Percentiles rank a stretch among this genome's conserved stretches.
phyloP scores from a whole-genome alignment of 164 flowering plant genomes.

The Taxillus chinensis region DNA sequence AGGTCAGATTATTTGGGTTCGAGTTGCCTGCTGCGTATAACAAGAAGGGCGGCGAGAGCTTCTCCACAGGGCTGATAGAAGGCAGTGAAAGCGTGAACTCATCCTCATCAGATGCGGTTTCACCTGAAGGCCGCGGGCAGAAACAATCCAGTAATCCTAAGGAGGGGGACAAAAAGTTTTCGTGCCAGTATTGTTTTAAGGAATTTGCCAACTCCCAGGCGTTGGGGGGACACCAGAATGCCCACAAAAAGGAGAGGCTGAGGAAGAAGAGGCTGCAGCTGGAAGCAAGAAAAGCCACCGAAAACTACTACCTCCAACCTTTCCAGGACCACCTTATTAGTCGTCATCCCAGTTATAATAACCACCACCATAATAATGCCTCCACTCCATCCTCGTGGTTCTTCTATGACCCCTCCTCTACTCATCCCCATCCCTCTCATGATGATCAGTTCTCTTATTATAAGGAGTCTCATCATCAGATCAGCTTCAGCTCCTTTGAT shows the following conservation, averaged over 20 bases:
- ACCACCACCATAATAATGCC: no score
- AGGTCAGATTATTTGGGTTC: conserved; percentile 61
- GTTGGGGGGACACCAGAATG: conserved; percentile 96
- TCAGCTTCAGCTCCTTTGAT: conserved; percentile 39
- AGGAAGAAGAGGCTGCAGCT: conserved; percentile 75
- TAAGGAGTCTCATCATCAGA: conserved; percentile 40
- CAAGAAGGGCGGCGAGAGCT: conserved; percentile 8
- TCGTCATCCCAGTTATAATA: neutral
- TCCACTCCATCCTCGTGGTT: conserved; percentile 12
- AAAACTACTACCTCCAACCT: conserved; percentile 57
- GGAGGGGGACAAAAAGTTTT: conserved; percentile 43
- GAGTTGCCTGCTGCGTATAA: conserved; percentile 34
- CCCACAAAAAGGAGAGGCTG: conserved; percentile 90
- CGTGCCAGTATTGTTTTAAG: conserved; percentile 76
- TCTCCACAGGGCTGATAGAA: conserved; percentile 11
- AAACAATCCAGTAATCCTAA: conserved; percentile 1
- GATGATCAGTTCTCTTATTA: conserved; percentile 24
- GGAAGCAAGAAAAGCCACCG: conserved; percentile 65
- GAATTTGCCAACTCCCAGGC: conserved; percentile 87
- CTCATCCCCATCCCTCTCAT: neutral
- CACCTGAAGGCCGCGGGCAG: conserved; percentile 11
- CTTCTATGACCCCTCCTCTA: conserved; percentile 31
- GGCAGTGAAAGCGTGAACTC: conserved; percentile 59
- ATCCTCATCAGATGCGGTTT: conserved; percentile 19
- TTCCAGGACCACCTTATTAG: conserved; percentile 15